Percentiles rank a stretch among this genome's conserved stretches.
These are phyloP conservation scores for Dioscorea zingiberensis DNA, from an alignment of 106 monocot species.

Conservation along the genomic window DNA sequence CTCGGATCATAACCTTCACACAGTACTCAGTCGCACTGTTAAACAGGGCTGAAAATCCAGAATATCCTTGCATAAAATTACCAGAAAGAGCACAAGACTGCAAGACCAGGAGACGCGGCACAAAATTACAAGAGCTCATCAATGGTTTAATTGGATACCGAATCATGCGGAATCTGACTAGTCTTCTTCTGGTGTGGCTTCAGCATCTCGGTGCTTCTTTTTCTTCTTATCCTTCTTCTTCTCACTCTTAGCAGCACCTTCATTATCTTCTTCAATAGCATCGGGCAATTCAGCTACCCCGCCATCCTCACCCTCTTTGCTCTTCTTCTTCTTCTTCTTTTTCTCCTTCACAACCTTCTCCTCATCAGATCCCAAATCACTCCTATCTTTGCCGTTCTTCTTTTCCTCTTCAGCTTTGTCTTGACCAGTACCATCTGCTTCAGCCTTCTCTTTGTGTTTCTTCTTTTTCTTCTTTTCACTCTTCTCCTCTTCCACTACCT, in stretches of 20 bases:
- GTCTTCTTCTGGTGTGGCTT: constrained; percentile 7
- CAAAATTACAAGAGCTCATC: too few species aligned
- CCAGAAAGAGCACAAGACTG: too few species aligned
- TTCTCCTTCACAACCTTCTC: constrained; percentile 31
- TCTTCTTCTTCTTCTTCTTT: constrained; percentile 48
- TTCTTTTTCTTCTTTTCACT: constrained; percentile 42
- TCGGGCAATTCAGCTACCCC: background rate
- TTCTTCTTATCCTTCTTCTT: constrained; percentile 77
- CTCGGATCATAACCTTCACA: too few species aligned
- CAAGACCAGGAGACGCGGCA: too few species aligned
- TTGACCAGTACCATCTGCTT: background rate
- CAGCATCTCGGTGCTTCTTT: constrained; percentile 53
- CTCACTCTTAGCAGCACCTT: constrained; percentile 32
- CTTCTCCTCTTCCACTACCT: constrained; percentile 4
- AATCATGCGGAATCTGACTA: background rate
- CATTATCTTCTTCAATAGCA: constrained; percentile 1
- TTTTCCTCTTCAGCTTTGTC: constrained; percentile 31
- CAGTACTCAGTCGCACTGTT: too few species aligned
- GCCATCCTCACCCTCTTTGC: constrained; percentile 7
- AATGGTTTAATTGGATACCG: too few species aligned
- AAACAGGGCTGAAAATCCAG: too few species aligned
- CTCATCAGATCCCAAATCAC: constrained; percentile 19
- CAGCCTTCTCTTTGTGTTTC: constrained; percentile 28
- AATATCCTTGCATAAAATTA: too few species aligned
- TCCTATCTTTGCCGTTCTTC: constrained; percentile 20